Percentiles rank a stretch among this genome's conserved stretches.
Evolutionary conservation across 495 filamentous ascomycete species (phyloP).

Genomic region (Staphylotrichum longicolle): DNA sequence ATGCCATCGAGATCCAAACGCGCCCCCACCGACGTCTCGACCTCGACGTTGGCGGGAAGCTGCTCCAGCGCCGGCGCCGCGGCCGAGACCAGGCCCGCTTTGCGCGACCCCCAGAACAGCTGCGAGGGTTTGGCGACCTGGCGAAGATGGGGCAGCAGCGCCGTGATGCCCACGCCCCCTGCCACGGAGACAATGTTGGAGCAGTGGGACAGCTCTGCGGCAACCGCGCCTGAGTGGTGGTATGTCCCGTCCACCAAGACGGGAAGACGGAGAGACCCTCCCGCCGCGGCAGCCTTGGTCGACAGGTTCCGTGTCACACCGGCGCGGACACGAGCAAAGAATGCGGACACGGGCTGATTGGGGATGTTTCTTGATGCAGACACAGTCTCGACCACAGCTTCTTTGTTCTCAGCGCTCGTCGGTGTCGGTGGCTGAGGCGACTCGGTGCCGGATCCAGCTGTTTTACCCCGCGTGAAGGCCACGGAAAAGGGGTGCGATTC

Average conservation of each 20-base stretch:
- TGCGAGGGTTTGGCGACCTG: too few species aligned
- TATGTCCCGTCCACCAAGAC: conserved; percentile 26
- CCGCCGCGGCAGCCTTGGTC: background rate
- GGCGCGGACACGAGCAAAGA: conserved; percentile 17
- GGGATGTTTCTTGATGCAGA: background rate
- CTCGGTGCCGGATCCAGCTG: conserved; percentile 3
- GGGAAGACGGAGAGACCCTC: background rate
- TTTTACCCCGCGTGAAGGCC: conserved; percentile 7
- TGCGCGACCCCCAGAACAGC: too few species aligned
- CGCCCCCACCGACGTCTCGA: too few species aligned
- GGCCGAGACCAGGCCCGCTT: too few species aligned
- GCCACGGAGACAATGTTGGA: too few species aligned
- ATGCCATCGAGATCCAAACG: too few species aligned
- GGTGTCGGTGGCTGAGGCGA: background rate
- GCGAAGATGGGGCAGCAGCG: too few species aligned
- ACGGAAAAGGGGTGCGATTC: conserved; percentile 49
- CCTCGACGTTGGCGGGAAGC: too few species aligned
- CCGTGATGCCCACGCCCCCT: too few species aligned
- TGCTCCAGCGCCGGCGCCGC: too few species aligned
- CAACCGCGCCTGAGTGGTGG: conserved; percentile 13
- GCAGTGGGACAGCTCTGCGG: too few species aligned
- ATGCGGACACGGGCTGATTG: conserved; percentile 1
- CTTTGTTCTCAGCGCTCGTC: conserved; percentile 3
- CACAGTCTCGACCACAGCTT: background rate
- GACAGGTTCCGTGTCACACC: conserved; percentile 12